Evolutionary conservation across 2,329 filamentous ascomycete species (phyloP).

Genomic region (Metarhizium album): DNA sequence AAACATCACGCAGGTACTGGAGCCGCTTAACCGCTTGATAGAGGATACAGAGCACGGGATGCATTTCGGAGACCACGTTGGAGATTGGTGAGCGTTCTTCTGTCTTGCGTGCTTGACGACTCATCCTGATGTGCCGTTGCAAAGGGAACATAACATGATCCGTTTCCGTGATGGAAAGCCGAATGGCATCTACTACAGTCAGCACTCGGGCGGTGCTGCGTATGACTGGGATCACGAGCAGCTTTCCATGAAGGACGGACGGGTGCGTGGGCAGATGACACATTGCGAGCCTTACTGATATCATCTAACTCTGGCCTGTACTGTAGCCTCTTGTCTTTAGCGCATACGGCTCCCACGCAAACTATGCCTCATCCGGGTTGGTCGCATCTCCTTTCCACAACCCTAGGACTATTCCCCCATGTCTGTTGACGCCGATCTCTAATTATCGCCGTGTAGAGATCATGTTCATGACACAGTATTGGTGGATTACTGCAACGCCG

Average conservation of each 20-base stretch:
- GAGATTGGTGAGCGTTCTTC: conserved; percentile 13
- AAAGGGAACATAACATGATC: conserved; percentile 23
- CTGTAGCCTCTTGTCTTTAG: conserved; percentile 19
- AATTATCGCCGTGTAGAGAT: conserved; percentile 8
- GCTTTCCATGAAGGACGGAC: conserved; percentile 12
- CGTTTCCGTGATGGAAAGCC: conserved; percentile 17
- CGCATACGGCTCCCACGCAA: conserved; percentile 20
- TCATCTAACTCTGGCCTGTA: background rate
- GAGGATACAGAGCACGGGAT: conserved; percentile 9
- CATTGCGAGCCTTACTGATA: background rate
- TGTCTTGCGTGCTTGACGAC: background rate
- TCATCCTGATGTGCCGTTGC: background rate
- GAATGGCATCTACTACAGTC: conserved; percentile 18
- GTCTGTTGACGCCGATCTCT: background rate
- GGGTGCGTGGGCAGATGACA: conserved; percentile 11
- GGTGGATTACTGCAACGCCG: conserved; percentile 19
- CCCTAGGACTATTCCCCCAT: background rate
- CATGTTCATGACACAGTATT: conserved; percentile 19
- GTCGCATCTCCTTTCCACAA: background rate
- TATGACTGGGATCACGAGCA: conserved; percentile 15
- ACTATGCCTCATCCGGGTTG: conserved; percentile 17
- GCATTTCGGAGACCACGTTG: conserved; percentile 17
- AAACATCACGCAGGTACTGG: conserved; percentile 17
- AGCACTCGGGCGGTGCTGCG: conserved; percentile 15
- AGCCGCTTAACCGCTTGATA: conserved; percentile 14